phyloP scores from a whole-genome alignment of 2,329 filamentous ascomycete genomes.

The Aureobasidium namibiae region DNA sequence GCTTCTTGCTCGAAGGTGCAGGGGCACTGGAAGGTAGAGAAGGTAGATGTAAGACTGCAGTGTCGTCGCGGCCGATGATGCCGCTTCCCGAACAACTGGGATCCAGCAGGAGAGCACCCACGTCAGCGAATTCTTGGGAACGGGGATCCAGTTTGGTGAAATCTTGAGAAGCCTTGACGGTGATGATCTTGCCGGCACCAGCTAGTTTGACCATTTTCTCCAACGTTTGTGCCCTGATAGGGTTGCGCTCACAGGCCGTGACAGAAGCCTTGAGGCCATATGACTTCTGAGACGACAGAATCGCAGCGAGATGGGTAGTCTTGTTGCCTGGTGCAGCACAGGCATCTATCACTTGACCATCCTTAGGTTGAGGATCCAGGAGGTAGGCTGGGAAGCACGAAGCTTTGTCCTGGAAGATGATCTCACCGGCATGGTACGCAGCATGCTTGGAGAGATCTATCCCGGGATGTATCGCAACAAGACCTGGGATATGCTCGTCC shows the following conservation, averaged over 20 bases:
- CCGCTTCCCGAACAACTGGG: constrained; percentile 94
- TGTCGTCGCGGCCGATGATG: constrained; percentile 78
- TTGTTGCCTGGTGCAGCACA: constrained; percentile 97
- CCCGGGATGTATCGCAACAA: constrained; percentile 68
- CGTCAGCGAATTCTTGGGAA: constrained; percentile 53
- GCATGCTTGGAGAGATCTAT: constrained; percentile 63
- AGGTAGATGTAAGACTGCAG: constrained; percentile 7
- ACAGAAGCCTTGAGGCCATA: constrained; percentile 38
- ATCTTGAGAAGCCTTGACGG: constrained; percentile 66
- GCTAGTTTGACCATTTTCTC: constrained; percentile 77
- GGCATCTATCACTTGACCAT: constrained; percentile 79
- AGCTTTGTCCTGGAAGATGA: constrained; percentile 93
- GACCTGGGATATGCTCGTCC: constrained; percentile 74
- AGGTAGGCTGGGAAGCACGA: constrained; percentile 94
- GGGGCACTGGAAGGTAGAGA: neutral
- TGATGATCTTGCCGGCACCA: constrained; percentile 58
- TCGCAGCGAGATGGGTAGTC: constrained; percentile 82
- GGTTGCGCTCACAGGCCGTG: constrained; percentile 73
- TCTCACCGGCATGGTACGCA: constrained; percentile 65
- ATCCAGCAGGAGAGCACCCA: constrained; percentile 78
- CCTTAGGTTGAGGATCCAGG: constrained; percentile 56
- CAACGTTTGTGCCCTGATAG: constrained; percentile 61
- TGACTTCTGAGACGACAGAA: constrained; percentile 43
- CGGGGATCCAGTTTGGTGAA: constrained; percentile 69
- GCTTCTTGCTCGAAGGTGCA: constrained; percentile 21